Percentiles rank a stretch among this genome's conserved stretches.
These are phyloP conservation scores for Fusarium chaquense DNA, from an alignment of 2,329 filamentous ascomycete species.

Conservation along the genomic window DNA sequence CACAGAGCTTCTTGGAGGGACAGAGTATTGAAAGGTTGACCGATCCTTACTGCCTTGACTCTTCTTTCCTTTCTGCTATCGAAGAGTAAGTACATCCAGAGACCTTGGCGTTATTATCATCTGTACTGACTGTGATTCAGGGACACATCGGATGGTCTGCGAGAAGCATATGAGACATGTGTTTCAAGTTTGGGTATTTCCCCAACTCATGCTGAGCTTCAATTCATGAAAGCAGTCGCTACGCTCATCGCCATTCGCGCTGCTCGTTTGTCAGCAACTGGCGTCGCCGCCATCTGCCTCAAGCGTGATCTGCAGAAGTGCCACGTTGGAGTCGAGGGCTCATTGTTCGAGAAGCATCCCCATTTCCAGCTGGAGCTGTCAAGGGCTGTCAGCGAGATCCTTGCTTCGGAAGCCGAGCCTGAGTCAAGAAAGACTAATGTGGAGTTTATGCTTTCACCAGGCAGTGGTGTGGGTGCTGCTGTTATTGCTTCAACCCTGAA, in stretches of 20 bases:
- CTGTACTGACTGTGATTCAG: slow-evolving; percentile 54
- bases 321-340: slow-evolving; percentile 96
- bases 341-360: slow-evolving; percentile 98
- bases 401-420: neutral
- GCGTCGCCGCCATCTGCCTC: slow-evolving; percentile 94
- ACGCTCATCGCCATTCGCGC: slow-evolving; percentile 97
- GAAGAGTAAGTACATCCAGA: slow-evolving; percentile 73
- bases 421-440: neutral
- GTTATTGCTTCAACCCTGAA: slow-evolving; percentile 13
- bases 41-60: slow-evolving; percentile 89
- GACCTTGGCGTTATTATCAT: rapidly evolving
- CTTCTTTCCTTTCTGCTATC: slow-evolving; percentile 91
- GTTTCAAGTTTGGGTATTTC: slow-evolving; percentile 77
- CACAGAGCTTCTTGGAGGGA: neutral
- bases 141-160: slow-evolving; percentile 93
- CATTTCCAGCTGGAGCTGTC: slow-evolving; percentile 95
- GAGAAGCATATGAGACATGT: slow-evolving; percentile 87
- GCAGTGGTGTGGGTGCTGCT: slow-evolving; percentile 15
- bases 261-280: slow-evolving; percentile 91
- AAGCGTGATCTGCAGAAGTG: slow-evolving; percentile 91
- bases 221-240: slow-evolving; percentile 86
- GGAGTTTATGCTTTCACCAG: slow-evolving; percentile 4
- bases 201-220: slow-evolving; percentile 81
- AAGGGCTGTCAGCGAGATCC: slow-evolving; percentile 89
- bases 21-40: slow-evolving; percentile 69